Base-by-base conservation (phyloP, 306 rosid genomes). In the Prunus padus region DNA sequence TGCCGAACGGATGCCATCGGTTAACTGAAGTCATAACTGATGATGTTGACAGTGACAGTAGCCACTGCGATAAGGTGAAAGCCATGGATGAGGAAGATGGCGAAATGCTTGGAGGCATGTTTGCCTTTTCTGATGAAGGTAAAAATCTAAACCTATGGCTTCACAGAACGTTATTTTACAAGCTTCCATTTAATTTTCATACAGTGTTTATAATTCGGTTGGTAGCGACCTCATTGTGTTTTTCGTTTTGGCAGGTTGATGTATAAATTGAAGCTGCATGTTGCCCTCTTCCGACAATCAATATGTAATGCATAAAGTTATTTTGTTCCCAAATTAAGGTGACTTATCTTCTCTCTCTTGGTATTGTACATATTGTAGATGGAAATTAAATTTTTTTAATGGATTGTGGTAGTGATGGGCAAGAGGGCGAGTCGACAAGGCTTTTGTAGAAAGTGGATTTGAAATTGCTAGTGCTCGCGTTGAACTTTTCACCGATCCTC, bases 121-220 rank as follows among this genome's bases (percentile, higher is more conserved):
- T 92, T 75, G 57, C 77, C 74, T 89, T 89, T 80, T 90, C 87
- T 11, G 88, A 90, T 67, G 79, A 86, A 87, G 94, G 96, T 90
- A 79, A 65, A 79, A 46, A 62, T 55, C 66, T 33, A 45, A 60
- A 65, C 10, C 52, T 72, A 6, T 33, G 50, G 33, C 52, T 69
- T 44, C 80, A 65, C 46, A 20, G 12, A 60, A 19, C 3, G 37
- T 64, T 0, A 33, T 62, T 11, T 15, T 25, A 64, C 3, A 62
- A 62, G 44, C 44, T 10, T 11, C 5, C 67, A 4, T 31, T 37
- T 8, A n/a, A 28, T n/a, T 20, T 19, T 75, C 19, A 63, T 56
- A 16, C 11, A 28, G 28, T 46, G n/a, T 28, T 49, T 31, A 37
- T 37, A 40, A 61, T 31, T 49, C 28, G 11, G 31, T 69, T 33